phyloP scores from a whole-genome alignment of 257 asterid genomes.

The Rubia yunnanensis region DNA sequence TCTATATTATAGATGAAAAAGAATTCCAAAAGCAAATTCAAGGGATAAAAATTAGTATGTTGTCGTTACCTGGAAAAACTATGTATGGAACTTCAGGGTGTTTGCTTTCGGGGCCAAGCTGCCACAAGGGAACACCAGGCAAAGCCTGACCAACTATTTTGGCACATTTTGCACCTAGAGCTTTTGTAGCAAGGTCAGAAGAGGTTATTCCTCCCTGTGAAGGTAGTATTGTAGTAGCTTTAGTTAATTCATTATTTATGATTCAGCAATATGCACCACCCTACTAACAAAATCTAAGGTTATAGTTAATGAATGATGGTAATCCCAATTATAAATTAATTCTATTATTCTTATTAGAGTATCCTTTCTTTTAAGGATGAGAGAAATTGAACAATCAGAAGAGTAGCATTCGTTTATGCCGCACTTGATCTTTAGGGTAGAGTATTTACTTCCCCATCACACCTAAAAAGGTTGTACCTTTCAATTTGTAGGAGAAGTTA shows the following conservation, averaged over 20 bases:
- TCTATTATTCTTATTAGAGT: neutral
- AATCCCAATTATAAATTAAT: neutral
- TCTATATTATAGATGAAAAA: constrained; percentile 7
- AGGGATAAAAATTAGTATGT: neutral
- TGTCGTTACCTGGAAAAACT: constrained; percentile 79
- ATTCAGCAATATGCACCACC: neutral
- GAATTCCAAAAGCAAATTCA: neutral
- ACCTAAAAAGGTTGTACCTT: neutral
- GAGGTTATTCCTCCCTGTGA: constrained; percentile 95
- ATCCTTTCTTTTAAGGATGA: neutral
- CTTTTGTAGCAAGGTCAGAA: constrained; percentile 95
- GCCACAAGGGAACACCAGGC: constrained; percentile 96
- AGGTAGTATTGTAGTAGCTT: constrained; percentile 13
- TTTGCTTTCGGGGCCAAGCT: constrained; percentile 91
- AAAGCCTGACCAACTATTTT: constrained; percentile 89
- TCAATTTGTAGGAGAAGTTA: neutral
- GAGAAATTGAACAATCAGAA: neutral
- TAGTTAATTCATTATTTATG: neutral
- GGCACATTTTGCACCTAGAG: constrained; percentile 86
- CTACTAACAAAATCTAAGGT: neutral
- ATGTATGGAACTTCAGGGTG: constrained; percentile 91
- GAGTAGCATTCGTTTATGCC: neutral
- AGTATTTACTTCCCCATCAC: neutral
- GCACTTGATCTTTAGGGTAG: neutral
- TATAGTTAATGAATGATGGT: neutral